A percentile compares a stretch with the other conserved stretches of the same genome.
Evolutionary conservation across 1,139 yeast species (phyloP).

Genomic region (Saccharomyces hybrid): DNA sequence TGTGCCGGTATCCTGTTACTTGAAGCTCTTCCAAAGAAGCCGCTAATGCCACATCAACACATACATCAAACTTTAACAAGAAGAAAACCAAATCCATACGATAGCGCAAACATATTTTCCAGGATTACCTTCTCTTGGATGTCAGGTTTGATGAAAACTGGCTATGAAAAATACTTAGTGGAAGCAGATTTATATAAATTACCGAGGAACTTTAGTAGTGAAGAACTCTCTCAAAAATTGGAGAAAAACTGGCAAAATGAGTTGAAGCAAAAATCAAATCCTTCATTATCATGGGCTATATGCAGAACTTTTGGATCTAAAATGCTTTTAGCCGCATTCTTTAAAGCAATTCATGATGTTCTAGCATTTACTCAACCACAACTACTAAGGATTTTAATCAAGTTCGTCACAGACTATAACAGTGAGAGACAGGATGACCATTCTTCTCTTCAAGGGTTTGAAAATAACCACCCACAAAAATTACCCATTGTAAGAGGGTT

Average conservation of each 20-base stretch:
- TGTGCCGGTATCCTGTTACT: constrained; percentile 45
- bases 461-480: constrained; percentile 27
- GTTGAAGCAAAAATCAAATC: constrained; percentile 38
- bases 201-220: constrained; percentile 58
- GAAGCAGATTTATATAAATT: constrained; percentile 77
- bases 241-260: constrained; percentile 54
- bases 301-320: constrained; percentile 62
- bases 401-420: constrained; percentile 73
- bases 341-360: constrained; percentile 70
- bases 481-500: constrained; percentile 70
- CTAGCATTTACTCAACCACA: constrained; percentile 89
- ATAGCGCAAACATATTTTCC: constrained; percentile 75
- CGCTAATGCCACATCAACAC: constrained; percentile 34
- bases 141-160: constrained; percentile 82
- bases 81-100: constrained; percentile 53
- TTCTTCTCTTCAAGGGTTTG: constrained; percentile 8
- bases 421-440: constrained; percentile 32
- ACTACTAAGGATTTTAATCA: constrained; percentile 63
- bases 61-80: constrained; percentile 34
- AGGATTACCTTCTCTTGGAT: constrained; percentile 84
- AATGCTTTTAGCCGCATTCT: constrained; percentile 65
- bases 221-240: constrained; percentile 44
- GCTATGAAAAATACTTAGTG: constrained; percentile 64
- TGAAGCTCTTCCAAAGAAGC: constrained; percentile 49
- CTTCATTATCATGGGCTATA: constrained; percentile 63